Evolutionary conservation across 73 alveolate genomes (phyloP).

Genomic region (Stentor roeselii): DNA sequence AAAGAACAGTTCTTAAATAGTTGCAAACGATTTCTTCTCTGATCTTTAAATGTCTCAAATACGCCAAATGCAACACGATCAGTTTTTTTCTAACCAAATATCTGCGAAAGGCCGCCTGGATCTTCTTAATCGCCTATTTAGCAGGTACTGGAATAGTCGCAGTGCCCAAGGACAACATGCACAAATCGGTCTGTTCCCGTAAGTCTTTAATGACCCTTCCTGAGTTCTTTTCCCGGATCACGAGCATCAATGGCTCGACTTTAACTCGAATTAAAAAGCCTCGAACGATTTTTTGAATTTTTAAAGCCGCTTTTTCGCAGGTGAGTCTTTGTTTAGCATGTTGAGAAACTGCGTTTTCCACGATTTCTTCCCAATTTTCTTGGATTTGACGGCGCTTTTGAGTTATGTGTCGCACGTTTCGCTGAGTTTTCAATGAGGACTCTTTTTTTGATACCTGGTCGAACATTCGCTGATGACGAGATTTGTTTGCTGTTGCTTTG

Average conservation of each 20-base stretch:
- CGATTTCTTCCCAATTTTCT: too few relatives aligned
- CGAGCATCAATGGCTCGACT: not conserved
- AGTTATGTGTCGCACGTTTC: too few relatives aligned
- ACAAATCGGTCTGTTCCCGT: not conserved
- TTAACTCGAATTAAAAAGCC: not conserved
- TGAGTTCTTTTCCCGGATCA: not conserved
- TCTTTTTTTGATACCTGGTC: too few relatives aligned
- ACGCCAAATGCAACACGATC: not conserved
- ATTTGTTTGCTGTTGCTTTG: too few relatives aligned
- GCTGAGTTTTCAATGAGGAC: too few relatives aligned
- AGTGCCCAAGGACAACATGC: constrained; percentile 13
- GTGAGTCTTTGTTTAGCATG: too few relatives aligned
- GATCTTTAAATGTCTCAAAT: not conserved
- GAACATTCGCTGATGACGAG: too few relatives aligned
- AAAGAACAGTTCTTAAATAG: not conserved
- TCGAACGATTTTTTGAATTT: not conserved
- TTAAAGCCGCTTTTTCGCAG: not conserved
- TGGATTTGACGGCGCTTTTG: too few relatives aligned
- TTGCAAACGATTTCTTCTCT: not conserved
- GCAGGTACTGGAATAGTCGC: constrained; percentile 5
- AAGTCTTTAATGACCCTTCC: not conserved
- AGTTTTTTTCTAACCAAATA: constrained; percentile 4
- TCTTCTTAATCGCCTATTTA: not conserved
- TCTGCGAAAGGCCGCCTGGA: not conserved
- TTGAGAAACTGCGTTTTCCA: too few relatives aligned